Conservation (phyloP, 345 rosid species). For the Populus pruinosa region DNA sequence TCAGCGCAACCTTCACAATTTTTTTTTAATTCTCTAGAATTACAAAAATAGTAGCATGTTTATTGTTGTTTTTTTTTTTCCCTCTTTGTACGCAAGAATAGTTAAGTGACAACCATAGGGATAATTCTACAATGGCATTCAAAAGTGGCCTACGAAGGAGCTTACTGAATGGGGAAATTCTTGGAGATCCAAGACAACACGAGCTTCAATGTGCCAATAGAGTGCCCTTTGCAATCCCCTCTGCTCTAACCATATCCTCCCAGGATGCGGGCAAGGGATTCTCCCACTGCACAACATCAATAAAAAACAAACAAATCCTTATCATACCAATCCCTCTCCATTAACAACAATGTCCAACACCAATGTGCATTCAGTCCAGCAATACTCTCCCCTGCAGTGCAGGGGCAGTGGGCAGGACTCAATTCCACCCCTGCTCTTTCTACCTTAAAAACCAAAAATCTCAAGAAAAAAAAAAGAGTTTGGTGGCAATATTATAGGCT, state of each 20-base stretch:
- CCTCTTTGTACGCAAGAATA: background rate
- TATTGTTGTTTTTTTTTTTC: too few species aligned
- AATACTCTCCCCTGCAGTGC: background rate
- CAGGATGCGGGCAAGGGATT: conserved; percentile 93
- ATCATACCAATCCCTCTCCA: background rate
- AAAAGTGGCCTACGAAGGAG: background rate
- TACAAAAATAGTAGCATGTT: background rate
- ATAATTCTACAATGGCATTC: background rate
- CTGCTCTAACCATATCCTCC: conserved; percentile 96
- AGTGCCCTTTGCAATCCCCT: conserved; percentile 87
- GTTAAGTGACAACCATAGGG: background rate
- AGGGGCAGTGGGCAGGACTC: background rate
- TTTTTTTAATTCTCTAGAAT: background rate
- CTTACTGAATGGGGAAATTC: conserved; percentile 66
- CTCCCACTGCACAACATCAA: conserved; percentile 46
- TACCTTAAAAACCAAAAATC: background rate
- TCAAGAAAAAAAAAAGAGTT: background rate
- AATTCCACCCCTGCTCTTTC: background rate
- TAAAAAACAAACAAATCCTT: background rate
- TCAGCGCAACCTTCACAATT: too few species aligned
- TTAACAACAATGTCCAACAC: too few species aligned
- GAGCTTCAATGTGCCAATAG: conserved; percentile 99
- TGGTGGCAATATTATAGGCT: background rate
- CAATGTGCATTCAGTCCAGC: background rate
- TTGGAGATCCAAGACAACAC: conserved; percentile 88